Base-by-base conservation (phyloP, 2,329 filamentous ascomycete species). In the Aaosphaeria pasadenensis region DNA sequence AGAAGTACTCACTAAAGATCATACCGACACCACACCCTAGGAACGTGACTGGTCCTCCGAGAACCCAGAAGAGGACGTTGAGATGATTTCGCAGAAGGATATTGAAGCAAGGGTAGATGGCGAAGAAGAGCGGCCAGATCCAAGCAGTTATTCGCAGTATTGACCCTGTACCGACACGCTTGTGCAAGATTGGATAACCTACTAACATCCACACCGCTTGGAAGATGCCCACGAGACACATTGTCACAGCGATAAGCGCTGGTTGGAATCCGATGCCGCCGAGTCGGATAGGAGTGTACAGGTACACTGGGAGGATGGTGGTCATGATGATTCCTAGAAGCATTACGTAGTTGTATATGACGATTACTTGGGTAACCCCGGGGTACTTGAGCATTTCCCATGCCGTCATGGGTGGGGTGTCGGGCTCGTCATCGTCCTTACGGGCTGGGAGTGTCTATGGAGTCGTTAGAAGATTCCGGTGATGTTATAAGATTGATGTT, bases 161-260 rank as follows among this genome's bases (percentile, higher is more conserved):
- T 4, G 77, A 79, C 28, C 83, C 84, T 5, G 87, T 91, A 7
- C 88, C 87, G 24, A 84, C 65, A 13, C 80, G 80, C 33, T 69
- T 73, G 60, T 92, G 88, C 1, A 92, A 66, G 0, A 76, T 71
- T 1, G 88, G 87, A 61, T 92, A 91, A 31, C 79, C 73, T 11
- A 89, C 53, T 0, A 92, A 74, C 2, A 90, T 79, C 87, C 88
- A 92, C 5, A 81, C 48, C 1, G 86, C 82, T 66, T 92, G 89
- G 4, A 81, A 77, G 11, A 80, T 70, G 9, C 89, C 89, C 17
- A 77, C 80, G 1, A 85, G 48, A 1, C 77, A 81, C 71, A 92
- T 80, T 69, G 86, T 81, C 2, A 83, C 57, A 1, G 86, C 85
- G 52, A 91, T 92, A 45, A 82, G 77, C 4, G 79, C 63, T 0